These are phyloP conservation scores for Pezizomycotina sp. DNA, from an alignment of 2,329 filamentous ascomycete species.

Conservation along the genomic window DNA sequence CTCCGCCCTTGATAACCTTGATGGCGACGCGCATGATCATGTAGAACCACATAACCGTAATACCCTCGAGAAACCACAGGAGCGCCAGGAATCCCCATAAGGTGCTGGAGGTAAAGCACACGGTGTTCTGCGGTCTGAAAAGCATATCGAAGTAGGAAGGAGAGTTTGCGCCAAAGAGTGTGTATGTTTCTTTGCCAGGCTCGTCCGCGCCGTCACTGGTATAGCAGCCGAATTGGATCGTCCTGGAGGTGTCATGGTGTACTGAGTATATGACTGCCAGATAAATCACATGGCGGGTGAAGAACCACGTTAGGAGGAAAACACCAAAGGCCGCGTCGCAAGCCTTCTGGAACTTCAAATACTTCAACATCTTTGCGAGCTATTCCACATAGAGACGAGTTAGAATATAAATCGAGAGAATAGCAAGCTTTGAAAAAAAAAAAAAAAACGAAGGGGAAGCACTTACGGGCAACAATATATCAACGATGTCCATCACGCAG, in stretches of 20 bases:
- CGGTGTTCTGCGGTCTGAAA: conserved; percentile 41
- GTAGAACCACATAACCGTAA: conserved; percentile 75
- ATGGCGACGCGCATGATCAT: conserved; percentile 75
- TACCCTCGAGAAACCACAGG: conserved; percentile 58
- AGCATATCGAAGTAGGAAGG: conserved; percentile 39
- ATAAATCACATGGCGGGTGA: conserved; percentile 69
- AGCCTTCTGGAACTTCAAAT: conserved; percentile 54
- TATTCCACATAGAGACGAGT: conserved; percentile 29
- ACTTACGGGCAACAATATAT: conserved; percentile 69
- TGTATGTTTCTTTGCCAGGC: too few species aligned
- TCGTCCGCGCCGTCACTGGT: conserved; percentile 23
- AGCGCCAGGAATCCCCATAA: conserved; percentile 61
- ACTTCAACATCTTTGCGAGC: conserved; percentile 88
- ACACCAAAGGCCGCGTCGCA: conserved; percentile 74
- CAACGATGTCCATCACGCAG: conserved; percentile 83
- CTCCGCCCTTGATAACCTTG: conserved; percentile 57
- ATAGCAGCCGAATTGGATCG: conserved; percentile 58
- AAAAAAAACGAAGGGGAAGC: neutral
- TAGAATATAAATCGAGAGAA: neutral
- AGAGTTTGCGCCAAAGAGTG: conserved; percentile 45
- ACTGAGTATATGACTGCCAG: conserved; percentile 67
- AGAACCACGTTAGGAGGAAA: conserved; percentile 74
- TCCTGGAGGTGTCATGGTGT: conserved; percentile 45
- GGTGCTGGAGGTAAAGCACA: conserved; percentile 65
- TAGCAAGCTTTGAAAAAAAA: conserved; percentile 1